These are phyloP conservation scores for Rhodotorula sp. DNA, from an alignment of 1,284 basidiomycete species.

Conservation along the genomic window DNA sequence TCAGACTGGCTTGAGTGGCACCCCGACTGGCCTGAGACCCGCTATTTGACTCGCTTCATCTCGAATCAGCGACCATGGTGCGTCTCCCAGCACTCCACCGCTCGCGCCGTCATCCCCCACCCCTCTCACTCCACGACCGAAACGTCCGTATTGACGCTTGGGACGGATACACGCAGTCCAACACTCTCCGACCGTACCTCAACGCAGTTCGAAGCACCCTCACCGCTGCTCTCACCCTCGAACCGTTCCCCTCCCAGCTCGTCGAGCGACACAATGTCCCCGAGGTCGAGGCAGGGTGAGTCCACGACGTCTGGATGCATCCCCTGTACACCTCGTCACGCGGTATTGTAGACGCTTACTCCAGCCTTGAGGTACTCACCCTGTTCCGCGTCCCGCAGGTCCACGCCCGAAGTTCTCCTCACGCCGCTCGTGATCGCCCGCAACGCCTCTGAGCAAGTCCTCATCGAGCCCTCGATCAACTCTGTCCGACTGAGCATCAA, in stretches of 20 bases:
- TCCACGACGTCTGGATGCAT: slow-evolving; percentile 7
- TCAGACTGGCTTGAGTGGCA: background rate
- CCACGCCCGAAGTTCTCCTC: slow-evolving; percentile 89
- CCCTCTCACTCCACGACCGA: background rate
- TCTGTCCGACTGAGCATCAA: slow-evolving; percentile 93
- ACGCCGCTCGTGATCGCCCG: slow-evolving; percentile 90
- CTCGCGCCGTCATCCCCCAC: background rate
- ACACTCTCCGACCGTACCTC: slow-evolving; percentile 86
- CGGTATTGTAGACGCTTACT: no score
- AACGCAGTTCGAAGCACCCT: slow-evolving; percentile 91
- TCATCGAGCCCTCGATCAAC: slow-evolving; percentile 96
- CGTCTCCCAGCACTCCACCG: background rate
- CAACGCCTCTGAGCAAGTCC: slow-evolving; percentile 92
- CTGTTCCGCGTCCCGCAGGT: slow-evolving; percentile 49
- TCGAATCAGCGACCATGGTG: background rate
- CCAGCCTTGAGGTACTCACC: background rate
- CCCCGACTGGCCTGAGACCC: background rate
- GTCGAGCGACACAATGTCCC: slow-evolving; percentile 97
- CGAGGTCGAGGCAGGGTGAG: slow-evolving; percentile 81
- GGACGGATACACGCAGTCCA: slow-evolving; percentile 51
- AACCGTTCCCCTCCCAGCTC: slow-evolving; percentile 97
- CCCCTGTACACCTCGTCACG: no score
- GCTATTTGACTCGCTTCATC: background rate
- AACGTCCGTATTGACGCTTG: background rate
- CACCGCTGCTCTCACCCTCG: slow-evolving; percentile 93